These are phyloP conservation scores for Xylariaceae sp. DNA, from an alignment of 2,329 filamentous ascomycete genomes.

Conservation along the genomic window DNA sequence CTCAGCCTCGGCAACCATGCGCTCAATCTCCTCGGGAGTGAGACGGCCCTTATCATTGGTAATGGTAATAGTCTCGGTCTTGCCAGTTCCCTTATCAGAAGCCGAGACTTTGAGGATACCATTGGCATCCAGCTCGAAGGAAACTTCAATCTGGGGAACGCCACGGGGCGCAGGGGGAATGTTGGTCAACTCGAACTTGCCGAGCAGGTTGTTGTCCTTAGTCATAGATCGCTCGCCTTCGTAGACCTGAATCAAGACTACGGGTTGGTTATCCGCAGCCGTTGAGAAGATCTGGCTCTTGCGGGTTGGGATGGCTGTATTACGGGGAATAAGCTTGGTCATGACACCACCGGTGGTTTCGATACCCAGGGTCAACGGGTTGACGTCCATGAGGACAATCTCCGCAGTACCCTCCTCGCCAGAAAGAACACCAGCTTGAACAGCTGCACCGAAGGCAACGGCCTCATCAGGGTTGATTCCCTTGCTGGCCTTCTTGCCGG, in stretches of 20 bases:
- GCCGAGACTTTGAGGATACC: constrained; percentile 97
- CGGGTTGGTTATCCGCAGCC: constrained; percentile 94
- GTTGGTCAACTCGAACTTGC: constrained; percentile 97
- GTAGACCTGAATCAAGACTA: constrained; percentile 93
- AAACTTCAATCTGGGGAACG: constrained; percentile 97
- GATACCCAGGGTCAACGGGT: constrained; percentile 94
- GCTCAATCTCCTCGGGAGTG: constrained; percentile 95
- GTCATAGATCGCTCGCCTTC: constrained; percentile 94
- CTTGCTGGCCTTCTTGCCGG: constrained; percentile 97
- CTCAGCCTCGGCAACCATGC: constrained; percentile 98
- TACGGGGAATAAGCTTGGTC: constrained; percentile 94
- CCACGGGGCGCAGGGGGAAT: constrained; percentile 95
- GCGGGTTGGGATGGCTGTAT: constrained; percentile 92
- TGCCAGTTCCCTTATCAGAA: constrained; percentile 97
- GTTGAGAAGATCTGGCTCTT: constrained; percentile 99
- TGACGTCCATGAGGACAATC: constrained; percentile 95
- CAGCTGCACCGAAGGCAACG: constrained; percentile 95
- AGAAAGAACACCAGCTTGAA: constrained; percentile 94
- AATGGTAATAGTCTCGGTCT: constrained; percentile 97
- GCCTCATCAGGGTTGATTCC: constrained; percentile 99
- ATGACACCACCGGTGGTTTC: constrained; percentile 98
- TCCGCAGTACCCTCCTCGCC: constrained; percentile 83
- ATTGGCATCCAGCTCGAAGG: constrained; percentile 97
- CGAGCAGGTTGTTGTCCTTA: constrained; percentile 96
- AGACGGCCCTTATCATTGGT: constrained; percentile 99